These are phyloP conservation scores for Fraxinus pennsylvanica DNA, from an alignment of 257 asterid genomes.

Conservation along the genomic window DNA sequence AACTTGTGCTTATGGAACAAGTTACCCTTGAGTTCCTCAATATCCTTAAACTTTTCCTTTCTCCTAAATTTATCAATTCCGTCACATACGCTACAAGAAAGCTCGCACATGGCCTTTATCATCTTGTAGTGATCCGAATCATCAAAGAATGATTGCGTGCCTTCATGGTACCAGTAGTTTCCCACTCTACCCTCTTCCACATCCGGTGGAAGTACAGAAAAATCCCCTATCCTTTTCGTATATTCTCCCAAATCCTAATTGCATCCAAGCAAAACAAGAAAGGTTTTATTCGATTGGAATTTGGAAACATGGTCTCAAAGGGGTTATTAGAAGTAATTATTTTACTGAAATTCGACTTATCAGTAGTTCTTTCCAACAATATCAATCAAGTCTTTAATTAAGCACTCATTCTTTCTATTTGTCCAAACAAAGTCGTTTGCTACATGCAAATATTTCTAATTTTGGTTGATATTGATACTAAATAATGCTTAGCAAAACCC, in stretches of 20 bases:
- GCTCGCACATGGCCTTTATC: constrained; percentile 96
- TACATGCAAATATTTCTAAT: too few relatives aligned
- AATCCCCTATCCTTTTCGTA: constrained; percentile 54
- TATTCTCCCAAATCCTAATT: neutral
- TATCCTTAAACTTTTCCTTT: constrained; percentile 62
- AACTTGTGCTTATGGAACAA: constrained; percentile 76
- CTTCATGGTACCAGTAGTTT: constrained; percentile 86
- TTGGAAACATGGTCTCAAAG: neutral
- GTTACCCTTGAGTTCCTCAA: constrained; percentile 88
- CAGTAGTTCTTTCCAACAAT: neutral
- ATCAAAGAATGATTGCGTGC: constrained; percentile 82
- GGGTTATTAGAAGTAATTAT: neutral
- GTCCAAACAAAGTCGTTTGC: neutral
- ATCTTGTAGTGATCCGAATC: constrained; percentile 89
- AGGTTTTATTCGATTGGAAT: too few relatives aligned
- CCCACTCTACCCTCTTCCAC: constrained; percentile 80
- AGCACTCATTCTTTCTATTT: neutral
- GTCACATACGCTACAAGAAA: constrained; percentile 85
- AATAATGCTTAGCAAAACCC: too few relatives aligned
- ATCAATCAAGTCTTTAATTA: too few relatives aligned
- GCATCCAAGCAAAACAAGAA: neutral
- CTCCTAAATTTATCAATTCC: constrained; percentile 56
- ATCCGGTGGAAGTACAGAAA: constrained; percentile 62
- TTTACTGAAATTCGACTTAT: neutral
- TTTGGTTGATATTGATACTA: too few relatives aligned